Percentiles rank a stretch among this genome's conserved stretches.
Evolutionary conservation across 1,284 basidiomycete genomes (phyloP).

Genomic region (Malassezia sp.): DNA sequence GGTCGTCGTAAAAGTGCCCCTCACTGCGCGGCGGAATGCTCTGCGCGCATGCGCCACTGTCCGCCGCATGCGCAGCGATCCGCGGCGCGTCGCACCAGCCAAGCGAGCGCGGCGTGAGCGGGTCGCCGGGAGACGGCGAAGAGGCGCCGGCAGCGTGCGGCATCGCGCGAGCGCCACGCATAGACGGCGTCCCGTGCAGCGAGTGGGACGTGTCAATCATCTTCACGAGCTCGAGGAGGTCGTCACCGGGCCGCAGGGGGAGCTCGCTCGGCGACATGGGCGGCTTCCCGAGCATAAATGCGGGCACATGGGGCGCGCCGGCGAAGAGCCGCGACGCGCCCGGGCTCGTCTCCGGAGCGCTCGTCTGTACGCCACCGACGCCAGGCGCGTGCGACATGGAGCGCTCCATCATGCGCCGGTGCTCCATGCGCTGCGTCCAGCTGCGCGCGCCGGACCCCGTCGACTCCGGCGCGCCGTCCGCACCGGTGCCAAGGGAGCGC

Average conservation of each 20-base stretch:
- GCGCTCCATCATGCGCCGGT: conserved; percentile 10
- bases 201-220: conserved; percentile 13
- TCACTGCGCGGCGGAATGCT: neutral
- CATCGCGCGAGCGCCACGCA: too few relatives aligned
- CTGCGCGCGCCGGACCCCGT: conserved; percentile 4
- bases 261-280: neutral
- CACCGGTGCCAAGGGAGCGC: neutral
- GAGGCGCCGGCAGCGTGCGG: too few relatives aligned
- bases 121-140: too few relatives aligned
- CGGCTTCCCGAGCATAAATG: conserved; percentile 6
- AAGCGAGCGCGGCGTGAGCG: neutral
- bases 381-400: too few relatives aligned
- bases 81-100: neutral
- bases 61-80: neutral
- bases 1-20: conserved; percentile 3
- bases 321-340: conserved; percentile 8
- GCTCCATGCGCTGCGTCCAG: conserved; percentile 11
- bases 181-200: too few relatives aligned
- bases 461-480: neutral
- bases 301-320: conserved; percentile 4
- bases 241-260: conserved; percentile 1
- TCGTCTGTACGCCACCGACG: too few relatives aligned
- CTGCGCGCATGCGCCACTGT: neutral
- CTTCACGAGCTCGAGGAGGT: conserved; percentile 8
- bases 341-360: conserved; percentile 2